phyloP scores from a whole-genome alignment of 1,139 yeast species.

The Candida sanyaensis region DNA sequence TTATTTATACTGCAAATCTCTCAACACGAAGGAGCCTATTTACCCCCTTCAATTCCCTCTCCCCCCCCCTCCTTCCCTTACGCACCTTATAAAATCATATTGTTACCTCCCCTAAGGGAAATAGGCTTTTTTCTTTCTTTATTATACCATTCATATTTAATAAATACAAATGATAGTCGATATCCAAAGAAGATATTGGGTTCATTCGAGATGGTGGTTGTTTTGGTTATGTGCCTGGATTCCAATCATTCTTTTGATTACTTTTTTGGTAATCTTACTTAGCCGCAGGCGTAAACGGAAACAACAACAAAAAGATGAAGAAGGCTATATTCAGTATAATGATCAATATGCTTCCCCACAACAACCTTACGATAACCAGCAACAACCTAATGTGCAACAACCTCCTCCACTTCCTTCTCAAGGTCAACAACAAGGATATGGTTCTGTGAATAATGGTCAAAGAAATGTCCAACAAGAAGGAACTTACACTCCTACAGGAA shows the following conservation, averaged over 20 bases:
- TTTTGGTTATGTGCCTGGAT: neutral
- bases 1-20: too few species aligned
- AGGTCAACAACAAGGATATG: neutral
- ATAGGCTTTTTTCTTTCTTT: neutral
- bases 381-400: too few species aligned
- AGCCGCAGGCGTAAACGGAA: neutral
- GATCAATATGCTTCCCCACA: neutral
- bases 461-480: neutral
- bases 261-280: neutral
- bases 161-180: neutral
- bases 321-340: neutral
- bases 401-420: neutral
- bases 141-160: neutral
- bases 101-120: too few species aligned
- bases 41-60: too few species aligned
- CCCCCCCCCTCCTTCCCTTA: neutral
- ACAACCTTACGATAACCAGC: neutral
- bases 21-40: too few species aligned
- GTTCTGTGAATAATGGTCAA: neutral
- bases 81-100: too few species aligned
- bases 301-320: neutral
- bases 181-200: neutral
- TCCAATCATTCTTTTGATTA: neutral
- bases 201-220: neutral
- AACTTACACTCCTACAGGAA: neutral